Conservation (phyloP, 352 stramenopile species). For the Phytophthora meadii region DNA sequence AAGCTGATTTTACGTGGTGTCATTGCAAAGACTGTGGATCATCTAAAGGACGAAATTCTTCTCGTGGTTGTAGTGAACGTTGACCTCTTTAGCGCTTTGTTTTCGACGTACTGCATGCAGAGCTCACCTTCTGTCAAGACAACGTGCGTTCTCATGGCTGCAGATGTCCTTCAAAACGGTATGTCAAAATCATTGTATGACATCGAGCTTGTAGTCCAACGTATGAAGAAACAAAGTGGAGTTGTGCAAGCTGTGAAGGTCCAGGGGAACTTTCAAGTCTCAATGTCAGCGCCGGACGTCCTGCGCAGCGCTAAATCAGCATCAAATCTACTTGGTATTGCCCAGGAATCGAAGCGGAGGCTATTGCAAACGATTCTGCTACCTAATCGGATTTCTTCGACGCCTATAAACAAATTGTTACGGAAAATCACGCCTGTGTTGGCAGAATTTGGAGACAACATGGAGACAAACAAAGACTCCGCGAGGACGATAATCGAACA, state of each 20-base stretch:
- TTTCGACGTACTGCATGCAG: conserved; percentile 44
- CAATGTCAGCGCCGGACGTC: too few relatives aligned
- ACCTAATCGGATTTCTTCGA: too few relatives aligned
- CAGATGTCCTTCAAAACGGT: not conserved
- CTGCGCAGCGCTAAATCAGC: too few relatives aligned
- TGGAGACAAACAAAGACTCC: too few relatives aligned
- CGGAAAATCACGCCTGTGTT: too few relatives aligned
- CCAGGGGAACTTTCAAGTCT: not conserved
- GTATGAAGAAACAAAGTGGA: not conserved
- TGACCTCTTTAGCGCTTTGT: conserved; percentile 40
- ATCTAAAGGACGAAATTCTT: not conserved
- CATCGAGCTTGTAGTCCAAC: not conserved
- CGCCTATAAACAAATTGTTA: too few relatives aligned
- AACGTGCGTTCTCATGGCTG: conserved; percentile 4
- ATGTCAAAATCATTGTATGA: not conserved
- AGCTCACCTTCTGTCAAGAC: conserved; percentile 32
- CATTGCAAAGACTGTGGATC: not conserved
- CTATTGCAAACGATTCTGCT: too few relatives aligned
- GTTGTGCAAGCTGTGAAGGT: not conserved
- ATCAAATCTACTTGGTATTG: too few relatives aligned
- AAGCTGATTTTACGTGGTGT: not conserved
- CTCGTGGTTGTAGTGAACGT: not conserved
- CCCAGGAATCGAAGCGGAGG: too few relatives aligned
- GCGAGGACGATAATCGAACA: not conserved
- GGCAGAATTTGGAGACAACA: too few relatives aligned